A percentile compares a stretch with the other conserved stretches of the same genome.
phyloP scores from a whole-genome alignment of 495 filamentous ascomycete species.

The Alectoria sarmentosa region DNA sequence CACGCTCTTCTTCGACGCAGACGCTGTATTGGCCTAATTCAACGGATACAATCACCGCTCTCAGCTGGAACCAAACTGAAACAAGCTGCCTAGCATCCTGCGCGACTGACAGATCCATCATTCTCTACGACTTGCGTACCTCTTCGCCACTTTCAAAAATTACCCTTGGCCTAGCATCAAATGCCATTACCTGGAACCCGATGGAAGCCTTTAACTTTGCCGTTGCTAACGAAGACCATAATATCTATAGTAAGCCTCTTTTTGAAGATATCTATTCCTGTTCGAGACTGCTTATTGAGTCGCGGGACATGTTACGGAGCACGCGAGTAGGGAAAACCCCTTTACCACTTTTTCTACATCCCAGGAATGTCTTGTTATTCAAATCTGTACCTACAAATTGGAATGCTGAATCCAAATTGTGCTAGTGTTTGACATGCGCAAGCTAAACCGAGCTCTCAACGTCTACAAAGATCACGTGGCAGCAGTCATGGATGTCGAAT shows the following conservation, averaged over 20 bases:
- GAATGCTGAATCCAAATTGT: too few relatives aligned
- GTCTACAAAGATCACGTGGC: constrained; percentile 94
- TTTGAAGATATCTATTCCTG: too few relatives aligned
- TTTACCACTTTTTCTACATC: too few relatives aligned
- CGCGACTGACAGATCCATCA: constrained; percentile 75
- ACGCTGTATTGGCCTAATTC: constrained; percentile 79
- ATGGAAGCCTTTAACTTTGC: constrained; percentile 94
- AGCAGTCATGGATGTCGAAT: constrained; percentile 95
- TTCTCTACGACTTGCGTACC: constrained; percentile 87
- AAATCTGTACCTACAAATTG: too few relatives aligned
- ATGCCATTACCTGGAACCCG: constrained; percentile 88
- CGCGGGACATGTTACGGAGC: too few relatives aligned
- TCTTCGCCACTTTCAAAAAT: constrained; percentile 72
- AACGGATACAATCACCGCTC: constrained; percentile 83
- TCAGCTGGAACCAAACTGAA: constrained; percentile 90
- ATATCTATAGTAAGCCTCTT: too few relatives aligned
- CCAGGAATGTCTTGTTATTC: too few relatives aligned
- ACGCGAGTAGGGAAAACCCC: too few relatives aligned
- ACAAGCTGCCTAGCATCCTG: constrained; percentile 81
- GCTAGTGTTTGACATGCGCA: constrained; percentile 89
- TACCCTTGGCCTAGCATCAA: constrained; percentile 71
- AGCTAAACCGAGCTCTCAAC: constrained; percentile 74
- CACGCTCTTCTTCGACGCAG: constrained; percentile 64
- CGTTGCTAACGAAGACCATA: constrained; percentile 69
- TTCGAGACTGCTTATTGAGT: too few relatives aligned